Evolutionary conservation across 2,329 filamentous ascomycete species (phyloP), one percentile per base, ranked within the genome.

Genomic region (Salinomyces thailandicus): DNA sequence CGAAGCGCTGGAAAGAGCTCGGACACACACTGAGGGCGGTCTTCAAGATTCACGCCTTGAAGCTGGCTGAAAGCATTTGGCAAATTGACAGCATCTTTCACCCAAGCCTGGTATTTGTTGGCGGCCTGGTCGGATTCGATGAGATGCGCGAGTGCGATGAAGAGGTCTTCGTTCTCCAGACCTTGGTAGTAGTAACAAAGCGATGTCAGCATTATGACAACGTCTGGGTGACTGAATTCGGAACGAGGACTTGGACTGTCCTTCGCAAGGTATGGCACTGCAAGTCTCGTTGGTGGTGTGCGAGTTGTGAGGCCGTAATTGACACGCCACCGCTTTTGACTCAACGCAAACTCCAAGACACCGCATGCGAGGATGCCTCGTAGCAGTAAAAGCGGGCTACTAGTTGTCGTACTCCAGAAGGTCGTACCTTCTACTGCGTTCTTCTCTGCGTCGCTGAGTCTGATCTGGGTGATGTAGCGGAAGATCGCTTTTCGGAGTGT

Each of bases 161-260:
- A 58, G 34, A 80, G 74, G 0, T 47, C 30, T 3, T 47, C 46
- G 2, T 62, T 41, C 1, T 37, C 65, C 0, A 81, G 53, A 0
- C 77, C 78, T 1, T 63, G 54, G 33, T 83, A 79, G 47, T 85
- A 85, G 47, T 80, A 83, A 0, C 71, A 67, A 0, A 86, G 57
- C 9, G 72, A 77, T 0, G 79, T 85, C 1, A 85, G 61, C 0
- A 76, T 20, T 2, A 85, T 77, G 0, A 73, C 67, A 0, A 81
- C 75, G 46, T 85, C 72, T 0, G 79, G 77, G 44, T 85, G 79
- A 0, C 76, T 74, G 50, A 72, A 85, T 46, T 85, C 79, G 0
- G 77, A 72, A 5, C 73, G 67, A 0, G 73, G 68, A 0, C 69
- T 71, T 0, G 80, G 79, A 0, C 68, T 62, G 2, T 79, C 80